A percentile compares a stretch with the other conserved stretches of the same genome.
Conservation (phyloP, 352 stramenopile genomes). For the Globisporangium paddicum region DNA sequence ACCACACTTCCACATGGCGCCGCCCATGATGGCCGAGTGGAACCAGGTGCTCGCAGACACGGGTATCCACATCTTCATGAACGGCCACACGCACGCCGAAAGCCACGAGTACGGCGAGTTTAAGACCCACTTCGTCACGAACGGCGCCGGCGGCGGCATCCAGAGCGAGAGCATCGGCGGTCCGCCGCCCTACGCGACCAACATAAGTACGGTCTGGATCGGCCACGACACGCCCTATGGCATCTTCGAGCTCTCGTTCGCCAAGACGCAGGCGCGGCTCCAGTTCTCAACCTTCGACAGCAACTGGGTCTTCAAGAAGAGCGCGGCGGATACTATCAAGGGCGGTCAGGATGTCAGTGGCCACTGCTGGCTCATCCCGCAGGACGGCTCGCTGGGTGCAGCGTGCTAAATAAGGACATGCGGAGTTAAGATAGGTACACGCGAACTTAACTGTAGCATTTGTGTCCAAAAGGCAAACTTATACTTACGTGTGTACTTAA, state of each 20-base stretch:
- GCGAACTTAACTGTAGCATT: too few relatives aligned
- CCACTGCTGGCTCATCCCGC: constrained; percentile 70
- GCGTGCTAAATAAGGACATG: constrained; percentile 17
- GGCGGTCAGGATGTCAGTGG: constrained; percentile 38
- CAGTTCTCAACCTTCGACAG: constrained; percentile 68
- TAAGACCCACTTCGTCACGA: constrained; percentile 75
- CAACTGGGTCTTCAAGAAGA: constrained; percentile 49
- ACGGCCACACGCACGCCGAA: constrained; percentile 72
- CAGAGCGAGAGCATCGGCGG: constrained; percentile 64
- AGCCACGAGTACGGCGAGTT: constrained; percentile 64
- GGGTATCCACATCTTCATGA: constrained; percentile 58
- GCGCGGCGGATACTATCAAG: constrained; percentile 33
- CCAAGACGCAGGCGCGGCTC: constrained; percentile 44
- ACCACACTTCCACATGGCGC: constrained; percentile 67
- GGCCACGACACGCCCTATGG: constrained; percentile 55
- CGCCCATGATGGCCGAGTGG: constrained; percentile 61
- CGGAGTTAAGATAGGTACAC: too few relatives aligned
- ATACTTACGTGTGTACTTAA: too few relatives aligned
- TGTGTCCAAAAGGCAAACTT: too few relatives aligned
- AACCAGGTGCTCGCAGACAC: constrained; percentile 42
- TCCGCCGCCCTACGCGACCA: constrained; percentile 36
- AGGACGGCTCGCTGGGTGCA: constrained; percentile 47
- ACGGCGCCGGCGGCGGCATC: constrained; percentile 64
- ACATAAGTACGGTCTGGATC: constrained; percentile 49
- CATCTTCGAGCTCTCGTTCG: constrained; percentile 71